Evolutionary conservation across 2,329 filamentous ascomycete species (phyloP).

Genomic region (Erysiphe neolycopersici): DNA sequence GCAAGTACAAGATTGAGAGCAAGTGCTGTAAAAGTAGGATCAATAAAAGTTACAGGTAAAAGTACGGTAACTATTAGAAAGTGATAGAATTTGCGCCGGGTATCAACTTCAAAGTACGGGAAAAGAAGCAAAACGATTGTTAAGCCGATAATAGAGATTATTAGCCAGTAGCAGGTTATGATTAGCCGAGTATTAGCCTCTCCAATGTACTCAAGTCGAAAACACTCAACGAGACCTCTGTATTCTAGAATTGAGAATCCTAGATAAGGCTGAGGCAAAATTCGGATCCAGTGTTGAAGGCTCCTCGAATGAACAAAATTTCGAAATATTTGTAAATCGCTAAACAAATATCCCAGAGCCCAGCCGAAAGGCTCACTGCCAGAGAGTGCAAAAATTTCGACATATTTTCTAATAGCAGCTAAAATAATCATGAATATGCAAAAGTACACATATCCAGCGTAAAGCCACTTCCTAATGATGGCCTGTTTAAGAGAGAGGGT

Average conservation of each 20-base stretch:
- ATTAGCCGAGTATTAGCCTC: slow-evolving; percentile 59
- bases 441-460: slow-evolving; percentile 53
- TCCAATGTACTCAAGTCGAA: slow-evolving; percentile 38
- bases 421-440: slow-evolving; percentile 40
- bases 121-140: slow-evolving; percentile 49
- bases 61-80: slow-evolving; percentile 97
- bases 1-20: slow-evolving; percentile 57
- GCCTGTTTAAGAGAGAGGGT: slow-evolving; percentile 38
- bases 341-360: slow-evolving; percentile 73
- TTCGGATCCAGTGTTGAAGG: slow-evolving; percentile 47
- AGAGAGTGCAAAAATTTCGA: slow-evolving; percentile 37
- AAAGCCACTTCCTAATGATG: slow-evolving; percentile 50
- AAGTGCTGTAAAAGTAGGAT: slow-evolving; percentile 59
- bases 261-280: slow-evolving; percentile 23
- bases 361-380: slow-evolving; percentile 69
- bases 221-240: slow-evolving; percentile 33
- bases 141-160: slow-evolving; percentile 44
- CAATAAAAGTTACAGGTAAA: slow-evolving; percentile 60
- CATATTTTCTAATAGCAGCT: slow-evolving; percentile 41
- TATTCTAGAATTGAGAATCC: slow-evolving; percentile 17
- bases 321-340: slow-evolving; percentile 46
- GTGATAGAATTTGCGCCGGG: slow-evolving; percentile 87
- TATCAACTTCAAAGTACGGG: slow-evolving; percentile 70
- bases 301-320: slow-evolving; percentile 42
- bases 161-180: slow-evolving; percentile 45